Conservation (phyloP, 2,329 filamentous ascomycete species). For the Fusarium xylarioides region DNA sequence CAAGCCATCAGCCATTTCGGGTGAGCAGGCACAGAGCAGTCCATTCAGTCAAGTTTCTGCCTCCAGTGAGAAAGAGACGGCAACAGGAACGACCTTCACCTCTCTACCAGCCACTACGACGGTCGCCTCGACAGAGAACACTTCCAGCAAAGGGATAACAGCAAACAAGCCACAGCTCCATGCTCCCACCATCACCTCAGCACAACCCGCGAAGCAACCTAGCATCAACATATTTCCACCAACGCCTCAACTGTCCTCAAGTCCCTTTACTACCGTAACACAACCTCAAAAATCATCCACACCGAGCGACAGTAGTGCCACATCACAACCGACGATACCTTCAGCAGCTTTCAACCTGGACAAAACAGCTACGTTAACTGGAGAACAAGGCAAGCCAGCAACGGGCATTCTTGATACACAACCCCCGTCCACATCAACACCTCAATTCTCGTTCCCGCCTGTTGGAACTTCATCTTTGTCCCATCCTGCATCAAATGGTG, state of each 20-base stretch:
- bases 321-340: not conserved
- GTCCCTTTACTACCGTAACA: constrained; percentile 12
- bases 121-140: not conserved
- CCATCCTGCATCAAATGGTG: not conserved
- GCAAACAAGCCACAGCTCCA: not conserved
- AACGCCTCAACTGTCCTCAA: constrained; percentile 23
- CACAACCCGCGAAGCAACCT: constrained; percentile 17
- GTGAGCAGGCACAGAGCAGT: constrained; percentile 3
- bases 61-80: not conserved
- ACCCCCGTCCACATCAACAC: not conserved
- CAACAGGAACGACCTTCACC: constrained; percentile 7
- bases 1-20: not conserved
- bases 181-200: not conserved
- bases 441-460: constrained; percentile 23
- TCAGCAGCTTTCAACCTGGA: not conserved
- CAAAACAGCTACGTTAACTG: not conserved
- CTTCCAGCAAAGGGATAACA: not conserved
- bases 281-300: constrained; percentile 4
- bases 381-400: constrained; percentile 7
- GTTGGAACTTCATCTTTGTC: constrained; percentile 1
- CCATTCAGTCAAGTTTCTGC: constrained; percentile 14
- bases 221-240: constrained; percentile 22
- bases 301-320: not conserved
- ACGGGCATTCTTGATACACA: not conserved
- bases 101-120: constrained; percentile 8